Base-by-base conservation (phyloP, 768 basidiomycete species). In the Mycena filopes region DNA sequence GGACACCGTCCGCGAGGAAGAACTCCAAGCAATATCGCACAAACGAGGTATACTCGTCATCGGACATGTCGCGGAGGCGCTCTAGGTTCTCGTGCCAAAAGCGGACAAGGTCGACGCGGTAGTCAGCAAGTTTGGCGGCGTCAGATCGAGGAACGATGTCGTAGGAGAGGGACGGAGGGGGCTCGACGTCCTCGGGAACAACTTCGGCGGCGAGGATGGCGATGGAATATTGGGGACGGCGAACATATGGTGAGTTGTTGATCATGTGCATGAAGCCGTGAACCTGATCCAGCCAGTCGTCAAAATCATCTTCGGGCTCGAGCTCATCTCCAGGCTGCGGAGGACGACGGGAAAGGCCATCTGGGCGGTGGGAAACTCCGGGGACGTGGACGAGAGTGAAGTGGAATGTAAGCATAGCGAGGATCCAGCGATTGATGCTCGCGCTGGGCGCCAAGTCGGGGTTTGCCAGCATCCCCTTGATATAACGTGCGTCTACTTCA, bases 401-500 rank as follows among this genome's bases (percentile, higher is more conserved):
- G 20, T 74, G 43, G 59, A 80, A 78, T n/a, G 66, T 66, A 2
- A 72, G 64, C 13, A 78, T 77, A 13, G 50, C 65, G 1, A 63
- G 65, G 21, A 74, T 72, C 77, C 70, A 76, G 1, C 70, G 23
- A 25, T 77, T 76, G 6, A 78, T 69, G 2, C 62, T 45, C 0
- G 69, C 63, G 41, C 65, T 75, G 4, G 72, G 74, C 43, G 62
- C 71, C 26, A 65, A 42, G 54, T 72, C 70, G 2, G 65, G 78
- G n/a, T 72, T 75, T 20, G 60, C 69, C 18, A 76, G 57, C 77
- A 78, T 82, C 4, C 77, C 81, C 25, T 72, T 69, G 33, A 82
- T 74, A 58, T 78, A 82, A 18, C 71, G 66, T 0, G 79, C 78
- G 57, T 82, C 78, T 2, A 80, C 75, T 55, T 81, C 78, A 16